Conservation (phyloP, 2,329 filamentous ascomycete species). For the Ambrosiella beaveri region DNA sequence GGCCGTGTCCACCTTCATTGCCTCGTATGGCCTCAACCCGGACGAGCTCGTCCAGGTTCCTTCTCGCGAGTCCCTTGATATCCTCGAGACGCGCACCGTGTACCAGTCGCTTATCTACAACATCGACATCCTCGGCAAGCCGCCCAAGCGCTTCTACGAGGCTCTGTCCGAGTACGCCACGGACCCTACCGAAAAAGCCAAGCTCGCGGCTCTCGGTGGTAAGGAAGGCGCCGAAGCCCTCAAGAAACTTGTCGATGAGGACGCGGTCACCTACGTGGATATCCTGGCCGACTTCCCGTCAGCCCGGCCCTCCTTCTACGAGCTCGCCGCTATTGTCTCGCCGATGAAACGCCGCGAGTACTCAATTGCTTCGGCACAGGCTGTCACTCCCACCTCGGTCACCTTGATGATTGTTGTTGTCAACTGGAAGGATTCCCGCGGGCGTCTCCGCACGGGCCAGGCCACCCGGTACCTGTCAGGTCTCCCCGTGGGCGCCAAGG, state of each 20-base stretch:
- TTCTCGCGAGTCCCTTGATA: conserved; percentile 55
- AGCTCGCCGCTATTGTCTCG: conserved; percentile 70
- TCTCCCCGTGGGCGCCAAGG: conserved; percentile 55
- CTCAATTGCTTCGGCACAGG: conserved; percentile 95
- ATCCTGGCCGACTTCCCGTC: conserved; percentile 78
- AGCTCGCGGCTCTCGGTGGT: conserved; percentile 58
- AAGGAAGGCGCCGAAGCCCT: conserved; percentile 74
- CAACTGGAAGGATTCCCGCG: conserved; percentile 77
- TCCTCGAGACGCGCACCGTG: conserved; percentile 76
- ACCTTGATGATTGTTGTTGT: conserved; percentile 95
- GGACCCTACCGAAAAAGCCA: conserved; percentile 66
- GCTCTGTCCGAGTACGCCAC: conserved; percentile 69
- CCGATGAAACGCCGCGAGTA: conserved; percentile 96
- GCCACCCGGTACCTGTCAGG: conserved; percentile 76
- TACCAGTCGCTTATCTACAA: conserved; percentile 87
- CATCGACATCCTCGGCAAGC: conserved; percentile 89
- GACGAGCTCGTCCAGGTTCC: conserved; percentile 83
- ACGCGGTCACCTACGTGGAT: conserved; percentile 82
- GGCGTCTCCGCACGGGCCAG: conserved; percentile 80
- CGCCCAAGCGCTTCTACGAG: conserved; percentile 97
- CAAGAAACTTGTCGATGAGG: conserved; percentile 79
- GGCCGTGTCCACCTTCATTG: conserved; percentile 71
- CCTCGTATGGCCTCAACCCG: conserved; percentile 69
- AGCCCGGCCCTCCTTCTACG: conserved; percentile 73
- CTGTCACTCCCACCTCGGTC: conserved; percentile 78